Evolutionary conservation across 345 rosid species (phyloP), one percentile per base, ranked within the genome.

Genomic region (Cochlearia excelsa): DNA sequence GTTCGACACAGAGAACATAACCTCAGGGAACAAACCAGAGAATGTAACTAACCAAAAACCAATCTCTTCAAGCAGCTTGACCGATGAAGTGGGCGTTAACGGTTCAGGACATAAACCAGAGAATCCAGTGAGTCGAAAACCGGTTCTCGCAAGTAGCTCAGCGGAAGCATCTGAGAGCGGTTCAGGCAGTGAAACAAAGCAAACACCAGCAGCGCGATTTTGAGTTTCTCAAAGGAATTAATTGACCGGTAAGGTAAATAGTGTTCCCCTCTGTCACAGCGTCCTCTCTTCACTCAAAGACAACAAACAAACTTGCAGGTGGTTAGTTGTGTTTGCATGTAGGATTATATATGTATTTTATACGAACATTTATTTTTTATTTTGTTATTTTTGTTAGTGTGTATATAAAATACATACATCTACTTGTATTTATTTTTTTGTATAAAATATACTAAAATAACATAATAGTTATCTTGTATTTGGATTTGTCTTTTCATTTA

Each of bases 191-290:
- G 63, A 59, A n/a, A n/a, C n/a, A n/a, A n/a, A n/a, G n/a, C n/a
- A n/a, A n/a, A n/a, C n/a, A n/a, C n/a, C n/a, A n/a, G n/a, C n/a
- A n/a, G n/a, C n/a, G n/a, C n/a, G n/a, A n/a, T n/a, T n/a, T n/a
- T n/a, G n/a, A n/a, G n/a, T n/a, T n/a, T n/a, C n/a, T n/a, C n/a
- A n/a, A n/a, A n/a, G 26, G 34, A 26, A 30, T 9, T 46, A 30
- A 60, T 28, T 37, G 34, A 26, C 45, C 54, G 16, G 9, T 60
- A 47, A n/a, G 65, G 65, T 60, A 60, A 35, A 37, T 37, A 60
- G 46, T 47, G 11, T 55, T 46, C 26, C 30, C 38, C 16, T 33
- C n/a, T n/a, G n/a, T n/a, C n/a, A n/a, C n/a, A n/a, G n/a, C n/a
- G n/a, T n/a, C n/a, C n/a, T n/a, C n/a, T n/a, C n/a, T n/a, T n/a